Evolutionary conservation across 2,329 filamentous ascomycete genomes (phyloP).

Genomic region (Claviceps sp.): DNA sequence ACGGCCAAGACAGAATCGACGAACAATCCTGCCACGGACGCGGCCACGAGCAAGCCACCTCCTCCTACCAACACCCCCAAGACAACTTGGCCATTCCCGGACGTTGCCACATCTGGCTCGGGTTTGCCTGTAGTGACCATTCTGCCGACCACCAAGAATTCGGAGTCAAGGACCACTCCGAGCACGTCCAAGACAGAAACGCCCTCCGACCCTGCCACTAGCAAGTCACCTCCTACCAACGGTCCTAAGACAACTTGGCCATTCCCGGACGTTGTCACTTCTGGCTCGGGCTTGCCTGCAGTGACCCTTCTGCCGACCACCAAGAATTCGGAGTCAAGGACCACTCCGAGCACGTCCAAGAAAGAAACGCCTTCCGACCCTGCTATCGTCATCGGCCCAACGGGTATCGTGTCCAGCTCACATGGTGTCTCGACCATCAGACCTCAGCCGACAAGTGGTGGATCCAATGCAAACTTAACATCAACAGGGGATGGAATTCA

Average conservation of each 20-base stretch:
- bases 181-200: background rate
- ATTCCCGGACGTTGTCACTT: background rate
- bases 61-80: background rate
- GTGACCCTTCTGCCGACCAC: background rate
- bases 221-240: slow-evolving; percentile 3
- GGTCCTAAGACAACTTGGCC: background rate
- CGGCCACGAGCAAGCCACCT: slow-evolving; percentile 8
- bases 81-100: background rate
- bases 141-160: background rate
- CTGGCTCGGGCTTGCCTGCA: background rate
- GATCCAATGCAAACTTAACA: background rate
- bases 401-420: slow-evolving; percentile 12
- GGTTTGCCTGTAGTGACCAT: background rate
- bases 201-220: slow-evolving; percentile 8
- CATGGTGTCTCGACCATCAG: background rate
- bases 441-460: background rate
- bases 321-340: background rate
- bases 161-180: background rate
- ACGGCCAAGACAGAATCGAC: slow-evolving; percentile 10
- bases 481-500: background rate
- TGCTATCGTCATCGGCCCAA: slow-evolving; percentile 15
- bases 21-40: slow-evolving; percentile 13
- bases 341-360: background rate
- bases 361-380: slow-evolving; percentile 2
- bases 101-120: background rate